These are phyloP conservation scores for Hygrophila difformis DNA, from an alignment of 257 asterid genomes.

Conservation along the genomic window DNA sequence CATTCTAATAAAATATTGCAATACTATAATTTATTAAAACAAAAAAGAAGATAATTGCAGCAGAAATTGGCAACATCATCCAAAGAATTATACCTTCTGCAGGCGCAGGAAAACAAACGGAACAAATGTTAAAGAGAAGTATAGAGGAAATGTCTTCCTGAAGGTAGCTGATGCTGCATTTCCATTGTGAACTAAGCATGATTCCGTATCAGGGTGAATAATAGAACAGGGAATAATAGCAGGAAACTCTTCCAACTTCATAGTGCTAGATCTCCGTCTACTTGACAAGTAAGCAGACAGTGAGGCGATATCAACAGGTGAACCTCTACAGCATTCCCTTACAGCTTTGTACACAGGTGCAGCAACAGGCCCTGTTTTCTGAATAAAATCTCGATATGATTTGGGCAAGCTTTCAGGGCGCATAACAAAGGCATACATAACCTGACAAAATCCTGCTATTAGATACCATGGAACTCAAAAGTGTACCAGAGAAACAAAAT, in stretches of 20 bases:
- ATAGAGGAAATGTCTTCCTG: conserved; percentile 93
- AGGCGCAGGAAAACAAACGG: conserved; percentile 90
- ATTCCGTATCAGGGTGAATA: conserved; percentile 72
- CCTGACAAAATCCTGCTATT: conserved; percentile 36
- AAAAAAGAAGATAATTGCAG: no score
- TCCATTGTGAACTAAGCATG: conserved; percentile 79
- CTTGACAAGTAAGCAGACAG: conserved; percentile 58
- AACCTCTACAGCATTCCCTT: conserved; percentile 94
- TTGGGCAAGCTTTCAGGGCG: conserved; percentile 99
- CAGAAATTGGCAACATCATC: conserved; percentile 13
- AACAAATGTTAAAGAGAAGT: conserved; percentile 95
- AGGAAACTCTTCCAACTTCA: conserved; percentile 72
- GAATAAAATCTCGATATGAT: conserved; percentile 93
- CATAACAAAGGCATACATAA: conserved; percentile 97
- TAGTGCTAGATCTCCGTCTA: conserved; percentile 29
- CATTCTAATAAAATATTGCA: no score
- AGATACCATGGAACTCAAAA: no score
- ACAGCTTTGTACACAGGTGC: conserved; percentile 95
- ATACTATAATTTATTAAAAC: no score
- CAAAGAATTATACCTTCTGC: conserved; percentile 63
- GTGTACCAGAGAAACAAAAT: no score
- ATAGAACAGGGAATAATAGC: conserved; percentile 79
- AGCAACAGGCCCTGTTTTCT: conserved; percentile 98
- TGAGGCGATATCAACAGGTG: conserved; percentile 64
- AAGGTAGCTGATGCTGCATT: conserved; percentile 76